phyloP scores from a whole-genome alignment of 169 alveolate species.

The Plasmodium vinckei region DNA sequence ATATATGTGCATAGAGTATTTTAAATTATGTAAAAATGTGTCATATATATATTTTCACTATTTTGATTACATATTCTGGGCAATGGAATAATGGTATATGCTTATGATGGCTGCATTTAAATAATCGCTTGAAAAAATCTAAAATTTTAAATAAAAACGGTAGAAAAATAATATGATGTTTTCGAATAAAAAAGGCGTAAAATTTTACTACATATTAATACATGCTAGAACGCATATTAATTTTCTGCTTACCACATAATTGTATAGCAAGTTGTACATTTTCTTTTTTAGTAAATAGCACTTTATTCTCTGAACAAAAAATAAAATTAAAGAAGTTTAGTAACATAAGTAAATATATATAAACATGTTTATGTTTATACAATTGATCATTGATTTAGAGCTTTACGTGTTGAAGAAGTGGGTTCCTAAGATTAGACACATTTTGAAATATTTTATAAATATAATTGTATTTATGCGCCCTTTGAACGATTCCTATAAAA shows the following conservation, averaged over 20 bases:
- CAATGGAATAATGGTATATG: slow-evolving; percentile 22
- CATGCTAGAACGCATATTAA: neutral
- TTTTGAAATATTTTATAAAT: slow-evolving; percentile 38
- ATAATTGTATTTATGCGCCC: slow-evolving; percentile 63
- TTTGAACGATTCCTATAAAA: slow-evolving; percentile 21
- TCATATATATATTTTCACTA: neutral
- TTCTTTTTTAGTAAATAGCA: slow-evolving; percentile 15
- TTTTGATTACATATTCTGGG: slow-evolving; percentile 21
- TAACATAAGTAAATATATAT: neutral
- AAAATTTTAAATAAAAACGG: neutral
- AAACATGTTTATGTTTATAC: no score
- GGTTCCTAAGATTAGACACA: slow-evolving; percentile 11
- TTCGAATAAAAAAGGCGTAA: neutral
- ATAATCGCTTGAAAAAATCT: slow-evolving; percentile 52
- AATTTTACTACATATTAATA: neutral
- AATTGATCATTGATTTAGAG: neutral
- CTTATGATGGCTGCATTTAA: slow-evolving; percentile 55
- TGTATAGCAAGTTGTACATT: slow-evolving; percentile 37
- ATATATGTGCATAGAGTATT: no score
- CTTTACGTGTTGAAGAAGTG: slow-evolving; percentile 30
- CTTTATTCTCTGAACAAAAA: slow-evolving; percentile 15
- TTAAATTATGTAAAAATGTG: neutral
- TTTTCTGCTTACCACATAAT: slow-evolving; percentile 28
- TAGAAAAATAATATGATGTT: neutral
- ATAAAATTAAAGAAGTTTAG: neutral